phyloP scores from a whole-genome alignment of 192 early-diverging fungal species.

The Coemansia pectinata region DNA sequence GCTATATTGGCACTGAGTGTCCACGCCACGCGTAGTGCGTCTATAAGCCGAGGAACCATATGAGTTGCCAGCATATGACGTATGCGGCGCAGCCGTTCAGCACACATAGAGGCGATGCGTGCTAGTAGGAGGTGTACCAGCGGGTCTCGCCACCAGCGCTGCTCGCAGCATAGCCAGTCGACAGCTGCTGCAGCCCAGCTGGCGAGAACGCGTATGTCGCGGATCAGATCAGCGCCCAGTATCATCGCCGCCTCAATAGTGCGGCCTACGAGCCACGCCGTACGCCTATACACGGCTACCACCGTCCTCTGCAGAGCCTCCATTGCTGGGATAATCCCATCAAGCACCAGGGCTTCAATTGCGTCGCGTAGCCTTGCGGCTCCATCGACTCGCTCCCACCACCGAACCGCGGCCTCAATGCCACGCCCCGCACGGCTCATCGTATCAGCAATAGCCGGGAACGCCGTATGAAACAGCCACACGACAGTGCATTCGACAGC shows the following conservation, averaged over 20 bases:
- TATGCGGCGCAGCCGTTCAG: not conserved
- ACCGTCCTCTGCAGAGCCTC: not conserved
- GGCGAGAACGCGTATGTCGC: constrained; percentile 12
- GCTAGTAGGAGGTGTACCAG: not conserved
- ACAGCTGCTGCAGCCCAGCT: not conserved
- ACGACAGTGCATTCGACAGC: constrained; percentile 32
- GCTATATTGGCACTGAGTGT: not conserved
- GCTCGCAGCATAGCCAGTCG: constrained; percentile 9
- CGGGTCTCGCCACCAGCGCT: constrained; percentile 37
- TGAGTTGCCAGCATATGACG: not conserved
- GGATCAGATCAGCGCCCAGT: constrained; percentile 18
- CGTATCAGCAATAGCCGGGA: constrained; percentile 16
- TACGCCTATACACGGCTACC: not conserved
- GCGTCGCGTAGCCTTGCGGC: constrained; percentile 22
- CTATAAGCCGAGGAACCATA: not conserved
- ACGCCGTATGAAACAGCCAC: constrained; percentile 26
- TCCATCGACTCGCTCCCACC: constrained; percentile 37
- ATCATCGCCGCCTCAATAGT: constrained; percentile 14
- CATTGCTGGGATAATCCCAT: constrained; percentile 11
- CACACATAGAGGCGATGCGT: not conserved
- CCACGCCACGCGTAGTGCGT: not conserved
- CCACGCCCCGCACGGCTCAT: not conserved
- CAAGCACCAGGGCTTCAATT: constrained; percentile 21
- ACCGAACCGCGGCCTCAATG: not conserved
- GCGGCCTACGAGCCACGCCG: constrained; percentile 24